A percentile compares a stretch with the other conserved stretches of the same genome.
Evolutionary conservation across 257 asterid species (phyloP).

Genomic region (Penstemon barbatus): DNA sequence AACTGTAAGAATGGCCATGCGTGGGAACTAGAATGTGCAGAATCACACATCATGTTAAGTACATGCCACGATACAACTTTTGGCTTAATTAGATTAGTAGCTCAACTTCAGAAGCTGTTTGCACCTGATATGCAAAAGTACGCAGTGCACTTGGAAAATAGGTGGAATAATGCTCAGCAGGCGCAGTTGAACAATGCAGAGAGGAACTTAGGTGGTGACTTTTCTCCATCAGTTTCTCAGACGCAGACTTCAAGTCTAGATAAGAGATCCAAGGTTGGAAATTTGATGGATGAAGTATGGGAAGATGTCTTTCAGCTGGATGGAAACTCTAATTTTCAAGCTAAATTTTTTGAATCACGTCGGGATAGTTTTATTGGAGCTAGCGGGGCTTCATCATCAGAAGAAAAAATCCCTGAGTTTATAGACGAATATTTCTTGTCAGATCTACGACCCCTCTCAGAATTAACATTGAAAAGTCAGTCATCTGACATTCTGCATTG

Average conservation of each 20-base stretch:
- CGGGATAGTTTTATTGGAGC: conserved; percentile 44
- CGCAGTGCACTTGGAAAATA: conserved; percentile 82
- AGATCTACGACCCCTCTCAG: conserved; percentile 68
- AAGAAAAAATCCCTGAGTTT: conserved; percentile 52
- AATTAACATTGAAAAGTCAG: conserved; percentile 39
- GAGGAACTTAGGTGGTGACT: conserved; percentile 35
- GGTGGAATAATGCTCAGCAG: conserved; percentile 80
- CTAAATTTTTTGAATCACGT: conserved; percentile 49
- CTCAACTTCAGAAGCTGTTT: conserved; percentile 83
- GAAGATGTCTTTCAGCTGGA: conserved; percentile 76
- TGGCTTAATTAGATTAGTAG: conserved; percentile 68
- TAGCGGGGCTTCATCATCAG: conserved; percentile 39
- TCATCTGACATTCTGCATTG: conserved; percentile 41
- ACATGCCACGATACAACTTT: conserved; percentile 82
- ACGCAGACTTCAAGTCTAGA: conserved; percentile 42
- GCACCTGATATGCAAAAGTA: conserved; percentile 89
- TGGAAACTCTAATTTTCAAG: conserved; percentile 48
- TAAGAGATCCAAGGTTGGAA: conserved; percentile 42
- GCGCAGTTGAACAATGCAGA: conserved; percentile 46
- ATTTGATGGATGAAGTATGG: conserved; percentile 80
- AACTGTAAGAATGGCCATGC: conserved; percentile 54
- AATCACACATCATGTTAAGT: conserved; percentile 58
- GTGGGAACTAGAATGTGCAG: conserved; percentile 87
- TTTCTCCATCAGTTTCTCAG: conserved; percentile 43
- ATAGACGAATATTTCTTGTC: conserved; percentile 91